A percentile compares a stretch with the other conserved stretches of the same genome.
These are phyloP conservation scores for Aspergillus incahuasiensis DNA, from an alignment of 495 filamentous ascomycete species.

Conservation along the genomic window DNA sequence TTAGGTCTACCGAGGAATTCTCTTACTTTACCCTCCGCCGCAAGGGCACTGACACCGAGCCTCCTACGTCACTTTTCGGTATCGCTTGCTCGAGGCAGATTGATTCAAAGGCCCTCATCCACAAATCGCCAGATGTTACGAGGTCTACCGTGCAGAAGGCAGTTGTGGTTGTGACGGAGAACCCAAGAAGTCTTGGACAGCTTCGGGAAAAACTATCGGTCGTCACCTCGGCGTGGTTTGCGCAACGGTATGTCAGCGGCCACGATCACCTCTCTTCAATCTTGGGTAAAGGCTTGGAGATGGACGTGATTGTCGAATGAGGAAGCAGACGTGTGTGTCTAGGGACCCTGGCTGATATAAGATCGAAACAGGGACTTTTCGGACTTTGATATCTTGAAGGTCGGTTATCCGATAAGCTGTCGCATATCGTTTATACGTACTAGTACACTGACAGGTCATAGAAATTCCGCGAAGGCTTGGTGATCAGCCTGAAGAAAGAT, in stretches of 20 bases:
- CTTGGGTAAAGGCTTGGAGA: neutral
- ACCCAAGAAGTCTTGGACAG: slow-evolving; percentile 73
- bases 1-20: slow-evolving; percentile 85
- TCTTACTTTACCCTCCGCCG: slow-evolving; percentile 93
- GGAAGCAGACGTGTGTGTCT: neutral
- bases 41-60: slow-evolving; percentile 49
- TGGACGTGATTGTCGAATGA: neutral
- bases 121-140: slow-evolving; percentile 82
- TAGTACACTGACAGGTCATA: too few relatives aligned
- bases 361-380: slow-evolving; percentile 56
- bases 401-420: slow-evolving; percentile 20
- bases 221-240: slow-evolving; percentile 95
- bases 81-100: slow-evolving; percentile 94
- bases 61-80: slow-evolving; percentile 87
- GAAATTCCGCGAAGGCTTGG: slow-evolving; percentile 87
- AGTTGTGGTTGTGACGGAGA: slow-evolving; percentile 93
- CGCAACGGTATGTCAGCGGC: slow-evolving; percentile 68
- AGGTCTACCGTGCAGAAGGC: slow-evolving; percentile 96
- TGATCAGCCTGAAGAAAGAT: slow-evolving; percentile 57
- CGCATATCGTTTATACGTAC: too few relatives aligned
- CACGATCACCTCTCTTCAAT: neutral
- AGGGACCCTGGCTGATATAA: slow-evolving; percentile 16
- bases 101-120: slow-evolving; percentile 68
- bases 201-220: slow-evolving; percentile 78
- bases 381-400: slow-evolving; percentile 68